A percentile compares a stretch with the other conserved stretches of the same genome.
Evolutionary conservation across 1,284 basidiomycete species (phyloP).

Genomic region (Violaceomyces palustris): DNA sequence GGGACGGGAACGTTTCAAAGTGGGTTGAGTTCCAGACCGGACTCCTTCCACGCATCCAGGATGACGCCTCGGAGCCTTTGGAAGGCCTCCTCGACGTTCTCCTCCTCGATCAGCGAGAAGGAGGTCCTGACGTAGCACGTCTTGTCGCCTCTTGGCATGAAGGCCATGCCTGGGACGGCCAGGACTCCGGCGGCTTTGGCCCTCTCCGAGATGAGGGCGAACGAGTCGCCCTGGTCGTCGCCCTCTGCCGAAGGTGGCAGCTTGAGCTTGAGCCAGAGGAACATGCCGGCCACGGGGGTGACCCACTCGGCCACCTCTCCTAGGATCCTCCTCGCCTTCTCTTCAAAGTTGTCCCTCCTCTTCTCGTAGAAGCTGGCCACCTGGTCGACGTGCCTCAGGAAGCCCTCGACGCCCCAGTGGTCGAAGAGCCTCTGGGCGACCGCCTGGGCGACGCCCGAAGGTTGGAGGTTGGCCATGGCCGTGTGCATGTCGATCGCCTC

Average conservation of each 20-base stretch:
- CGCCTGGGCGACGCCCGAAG: conserved; percentile 67
- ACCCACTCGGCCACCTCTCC: conserved; percentile 60
- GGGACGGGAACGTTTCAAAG: too few species aligned
- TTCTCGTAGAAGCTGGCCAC: conserved; percentile 72
- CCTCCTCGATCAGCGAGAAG: conserved; percentile 41
- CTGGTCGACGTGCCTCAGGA: conserved; percentile 65
- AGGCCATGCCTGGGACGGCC: conserved; percentile 70
- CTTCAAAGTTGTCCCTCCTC: conserved; percentile 15
- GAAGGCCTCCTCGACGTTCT: conserved; percentile 39
- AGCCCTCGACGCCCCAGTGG: conserved; percentile 67
- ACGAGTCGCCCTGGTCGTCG: conserved; percentile 62
- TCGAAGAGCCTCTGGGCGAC: conserved; percentile 68
- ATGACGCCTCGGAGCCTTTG: conserved; percentile 33
- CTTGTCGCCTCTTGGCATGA: conserved; percentile 18
- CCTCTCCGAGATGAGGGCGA: conserved; percentile 67
- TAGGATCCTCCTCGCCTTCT: conserved; percentile 7
- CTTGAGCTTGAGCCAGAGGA: conserved; percentile 50
- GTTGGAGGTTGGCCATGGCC: conserved; percentile 72
- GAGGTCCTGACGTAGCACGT: conserved; percentile 40
- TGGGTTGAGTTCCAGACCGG: conserved; percentile 22
- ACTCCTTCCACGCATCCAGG: conserved; percentile 39
- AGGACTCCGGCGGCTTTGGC: conserved; percentile 78
- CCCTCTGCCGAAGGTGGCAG: conserved; percentile 24
- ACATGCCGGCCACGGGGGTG: conserved; percentile 71
- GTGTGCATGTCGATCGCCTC: conserved; percentile 69